These are phyloP conservation scores for Thalassiosira allenii DNA, from an alignment of 352 stramenopile species.

Conservation along the genomic window DNA sequence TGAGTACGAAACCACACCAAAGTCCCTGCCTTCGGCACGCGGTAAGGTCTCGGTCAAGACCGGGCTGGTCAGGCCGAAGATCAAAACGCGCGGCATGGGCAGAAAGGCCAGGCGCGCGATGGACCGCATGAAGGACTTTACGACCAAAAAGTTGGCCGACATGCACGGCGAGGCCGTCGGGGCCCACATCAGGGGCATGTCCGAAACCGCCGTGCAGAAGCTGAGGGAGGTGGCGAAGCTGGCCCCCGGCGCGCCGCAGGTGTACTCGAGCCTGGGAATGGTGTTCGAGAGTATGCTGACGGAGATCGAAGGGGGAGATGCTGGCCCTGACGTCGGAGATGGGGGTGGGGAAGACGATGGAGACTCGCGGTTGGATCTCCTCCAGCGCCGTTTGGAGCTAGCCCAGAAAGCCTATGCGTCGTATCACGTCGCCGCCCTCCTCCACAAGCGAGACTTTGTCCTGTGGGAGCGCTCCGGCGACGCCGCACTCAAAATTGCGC, in stretches of 20 bases:
- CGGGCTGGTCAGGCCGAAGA: slow-evolving; percentile 22
- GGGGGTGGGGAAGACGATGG: slow-evolving; percentile 5
- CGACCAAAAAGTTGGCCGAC: slow-evolving; percentile 72
- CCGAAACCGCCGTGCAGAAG: slow-evolving; percentile 72
- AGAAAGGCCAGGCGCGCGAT: slow-evolving; percentile 53
- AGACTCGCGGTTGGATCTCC: slow-evolving; percentile 16
- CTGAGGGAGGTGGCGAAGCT: slow-evolving; percentile 74
- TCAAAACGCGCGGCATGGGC: background rate
- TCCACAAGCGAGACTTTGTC: slow-evolving; percentile 83
- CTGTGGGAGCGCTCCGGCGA: slow-evolving; percentile 82
- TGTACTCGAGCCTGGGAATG: slow-evolving; percentile 84
- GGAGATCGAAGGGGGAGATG: slow-evolving; percentile 44
- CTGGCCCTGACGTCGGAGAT: slow-evolving; percentile 4
- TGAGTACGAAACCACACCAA: slow-evolving; percentile 20
- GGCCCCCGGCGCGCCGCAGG: slow-evolving; percentile 78
- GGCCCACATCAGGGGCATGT: slow-evolving; percentile 75
- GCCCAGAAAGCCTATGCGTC: slow-evolving; percentile 82
- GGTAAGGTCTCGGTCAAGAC: background rate
- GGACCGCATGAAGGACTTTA: slow-evolving; percentile 77
- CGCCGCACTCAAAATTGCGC: slow-evolving; percentile 66
- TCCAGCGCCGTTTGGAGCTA: slow-evolving; percentile 66
- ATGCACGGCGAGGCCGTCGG: slow-evolving; percentile 78
- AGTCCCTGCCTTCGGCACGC: background rate
- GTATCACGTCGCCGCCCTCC: slow-evolving; percentile 80
- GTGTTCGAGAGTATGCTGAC: slow-evolving; percentile 84